Conservation (phyloP, 83 land plant species). For the Isoetes engelmannii region DNA sequence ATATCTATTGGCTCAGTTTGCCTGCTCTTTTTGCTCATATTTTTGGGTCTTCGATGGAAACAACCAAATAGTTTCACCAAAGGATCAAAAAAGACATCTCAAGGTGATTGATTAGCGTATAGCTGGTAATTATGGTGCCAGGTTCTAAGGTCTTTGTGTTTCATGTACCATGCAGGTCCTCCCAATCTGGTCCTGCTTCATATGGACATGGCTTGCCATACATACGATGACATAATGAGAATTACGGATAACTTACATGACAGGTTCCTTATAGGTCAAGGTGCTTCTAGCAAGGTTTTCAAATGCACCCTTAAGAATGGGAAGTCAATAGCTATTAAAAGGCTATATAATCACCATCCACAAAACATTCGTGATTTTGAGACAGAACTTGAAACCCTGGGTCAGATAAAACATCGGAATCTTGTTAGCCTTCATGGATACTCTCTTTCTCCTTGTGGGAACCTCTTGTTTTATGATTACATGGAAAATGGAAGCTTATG, state of each 20-base stretch:
- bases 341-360: constrained; percentile 65
- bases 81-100: constrained; percentile 24
- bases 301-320: constrained; percentile 90
- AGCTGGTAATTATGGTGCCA: no score
- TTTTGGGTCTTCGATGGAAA: constrained; percentile 32
- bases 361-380: constrained; percentile 81
- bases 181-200: constrained; percentile 88
- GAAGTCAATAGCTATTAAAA: constrained; percentile 87
- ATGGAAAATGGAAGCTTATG: constrained; percentile 98
- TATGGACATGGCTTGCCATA: constrained; percentile 96
- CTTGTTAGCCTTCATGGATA: constrained; percentile 92
- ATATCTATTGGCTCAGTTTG: constrained; percentile 63
- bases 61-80: constrained; percentile 36
- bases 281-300: constrained; percentile 94
- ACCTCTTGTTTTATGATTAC: constrained; percentile 89
- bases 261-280: constrained; percentile 79
- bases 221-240: constrained; percentile 91
- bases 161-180: constrained; percentile 31
- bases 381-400: constrained; percentile 85
- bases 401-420: constrained; percentile 93
- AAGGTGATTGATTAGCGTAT: constrained; percentile 4
- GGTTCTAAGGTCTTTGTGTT: no score
- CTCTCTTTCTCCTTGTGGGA: constrained; percentile 68
- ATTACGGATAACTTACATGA: constrained; percentile 90
- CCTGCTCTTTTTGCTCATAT: constrained; percentile 51